These are phyloP conservation scores for Gossypium thurberi DNA, from an alignment of 345 rosid genomes.

Conservation along the genomic window DNA sequence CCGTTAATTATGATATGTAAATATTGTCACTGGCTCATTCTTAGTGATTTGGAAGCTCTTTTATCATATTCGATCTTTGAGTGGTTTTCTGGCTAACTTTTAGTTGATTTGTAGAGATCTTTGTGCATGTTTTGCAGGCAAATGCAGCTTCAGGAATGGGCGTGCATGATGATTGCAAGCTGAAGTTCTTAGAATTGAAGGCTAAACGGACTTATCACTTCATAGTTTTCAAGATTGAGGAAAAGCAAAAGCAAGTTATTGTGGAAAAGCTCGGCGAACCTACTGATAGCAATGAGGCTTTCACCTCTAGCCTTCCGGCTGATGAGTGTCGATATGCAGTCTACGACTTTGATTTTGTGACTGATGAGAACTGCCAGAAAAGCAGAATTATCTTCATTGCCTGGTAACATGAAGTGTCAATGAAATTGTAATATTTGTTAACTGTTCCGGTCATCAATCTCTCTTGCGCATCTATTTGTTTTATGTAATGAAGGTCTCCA, in stretches of 20 bases:
- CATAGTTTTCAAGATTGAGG: conserved; percentile 33
- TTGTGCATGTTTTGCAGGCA: conserved; percentile 22
- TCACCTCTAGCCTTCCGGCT: conserved; percentile 49
- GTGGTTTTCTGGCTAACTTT: too few species aligned
- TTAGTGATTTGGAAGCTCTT: too few species aligned
- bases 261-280: conserved; percentile 66
- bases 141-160: conserved; percentile 41
- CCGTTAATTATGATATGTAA: not conserved
- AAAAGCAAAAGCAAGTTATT: conserved; percentile 38
- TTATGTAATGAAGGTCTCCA: conserved; percentile 41
- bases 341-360: conserved; percentile 50
- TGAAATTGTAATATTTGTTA: not conserved
- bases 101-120: too few species aligned
- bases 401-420: conserved; percentile 29
- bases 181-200: conserved; percentile 56
- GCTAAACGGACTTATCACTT: conserved; percentile 53
- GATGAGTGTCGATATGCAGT: not conserved
- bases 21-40: too few species aligned
- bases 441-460: not conserved
- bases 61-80: too few species aligned
- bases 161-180: conserved; percentile 44
- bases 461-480: not conserved
- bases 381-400: conserved; percentile 61
- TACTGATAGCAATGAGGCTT: conserved; percentile 42
- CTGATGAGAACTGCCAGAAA: conserved; percentile 59